Percentiles rank a stretch among this genome's conserved stretches.
These are phyloP conservation scores for Rachicladosporium sp. DNA, from an alignment of 2,329 filamentous ascomycete species.

Conservation along the genomic window DNA sequence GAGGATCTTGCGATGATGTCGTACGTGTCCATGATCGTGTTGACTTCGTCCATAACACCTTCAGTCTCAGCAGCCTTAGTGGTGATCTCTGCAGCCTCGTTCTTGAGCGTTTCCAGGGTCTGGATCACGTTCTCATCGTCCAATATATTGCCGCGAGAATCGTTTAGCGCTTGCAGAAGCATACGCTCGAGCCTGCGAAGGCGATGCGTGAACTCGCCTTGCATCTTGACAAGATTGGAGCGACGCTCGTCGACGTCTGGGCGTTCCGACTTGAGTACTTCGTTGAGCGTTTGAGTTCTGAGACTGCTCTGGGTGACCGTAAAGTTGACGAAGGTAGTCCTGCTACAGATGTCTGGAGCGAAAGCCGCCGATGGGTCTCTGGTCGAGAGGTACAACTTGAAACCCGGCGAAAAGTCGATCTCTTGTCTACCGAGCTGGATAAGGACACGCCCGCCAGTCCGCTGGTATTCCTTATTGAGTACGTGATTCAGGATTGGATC, in stretches of 20 bases:
- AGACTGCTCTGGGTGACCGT: constrained; percentile 98
- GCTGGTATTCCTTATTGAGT: constrained; percentile 98
- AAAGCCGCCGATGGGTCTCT: constrained; percentile 93
- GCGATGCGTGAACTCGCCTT: constrained; percentile 98
- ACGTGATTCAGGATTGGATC: constrained; percentile 97
- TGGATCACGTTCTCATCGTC: constrained; percentile 98
- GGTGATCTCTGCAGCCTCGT: constrained; percentile 90
- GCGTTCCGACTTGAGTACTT: constrained; percentile 92
- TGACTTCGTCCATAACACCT: constrained; percentile 95
- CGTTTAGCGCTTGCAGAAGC: constrained; percentile 86
- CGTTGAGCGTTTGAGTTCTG: constrained; percentile 93
- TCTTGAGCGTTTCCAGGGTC: constrained; percentile 94
- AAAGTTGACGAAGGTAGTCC: constrained; percentile 98
- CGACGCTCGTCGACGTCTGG: constrained; percentile 94
- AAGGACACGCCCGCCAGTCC: constrained; percentile 91
- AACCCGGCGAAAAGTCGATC: constrained; percentile 95
- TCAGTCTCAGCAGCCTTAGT: constrained; percentile 93
- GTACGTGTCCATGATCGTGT: constrained; percentile 90
- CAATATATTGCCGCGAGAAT: constrained; percentile 92
- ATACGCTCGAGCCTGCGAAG: constrained; percentile 90
- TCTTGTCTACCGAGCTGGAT: constrained; percentile 98
- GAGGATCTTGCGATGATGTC: constrained; percentile 85
- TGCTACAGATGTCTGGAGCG: constrained; percentile 91
- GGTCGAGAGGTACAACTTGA: constrained; percentile 90
- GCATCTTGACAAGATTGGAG: constrained; percentile 94